Conservation (phyloP, 192 early-diverging fungal genomes). For the Rhizoclosmatium sp. region DNA sequence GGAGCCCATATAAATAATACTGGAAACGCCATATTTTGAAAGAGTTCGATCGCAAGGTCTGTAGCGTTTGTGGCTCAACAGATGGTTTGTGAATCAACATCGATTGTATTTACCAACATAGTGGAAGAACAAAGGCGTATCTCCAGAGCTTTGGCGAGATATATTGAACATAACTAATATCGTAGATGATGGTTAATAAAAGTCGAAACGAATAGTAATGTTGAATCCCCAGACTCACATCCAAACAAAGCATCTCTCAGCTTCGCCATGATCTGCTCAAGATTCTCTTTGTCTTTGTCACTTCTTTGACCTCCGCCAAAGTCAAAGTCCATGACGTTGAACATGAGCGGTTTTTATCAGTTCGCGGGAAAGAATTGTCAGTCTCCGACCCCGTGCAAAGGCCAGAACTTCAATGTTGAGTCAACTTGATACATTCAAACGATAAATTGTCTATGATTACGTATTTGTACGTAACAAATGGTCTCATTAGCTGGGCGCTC, state of each 20-base stretch:
- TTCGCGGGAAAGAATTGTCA: too few species aligned
- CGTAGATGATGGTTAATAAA: too few species aligned
- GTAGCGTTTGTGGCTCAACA: background rate
- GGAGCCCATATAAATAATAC: slow-evolving; percentile 33
- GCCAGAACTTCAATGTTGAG: too few species aligned
- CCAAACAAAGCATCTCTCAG: background rate
- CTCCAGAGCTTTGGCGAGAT: slow-evolving; percentile 6
- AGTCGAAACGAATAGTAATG: too few species aligned
- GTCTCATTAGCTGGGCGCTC: too few species aligned
- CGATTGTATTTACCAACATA: slow-evolving; percentile 1
- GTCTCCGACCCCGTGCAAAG: too few species aligned
- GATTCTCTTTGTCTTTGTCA: background rate
- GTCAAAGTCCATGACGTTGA: background rate
- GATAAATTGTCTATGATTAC: too few species aligned
- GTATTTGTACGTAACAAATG: too few species aligned
- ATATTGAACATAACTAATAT: slow-evolving; percentile 6
- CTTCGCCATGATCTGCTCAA: background rate
- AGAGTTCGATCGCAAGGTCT: slow-evolving; percentile 45
- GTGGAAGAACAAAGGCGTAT: slow-evolving; percentile 24
- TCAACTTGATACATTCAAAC: too few species aligned
- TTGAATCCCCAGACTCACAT: background rate
- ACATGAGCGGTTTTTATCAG: background rate
- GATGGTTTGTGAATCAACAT: background rate
- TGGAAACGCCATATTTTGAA: slow-evolving; percentile 49
- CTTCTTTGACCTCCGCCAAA: background rate